These are phyloP conservation scores for Acacia melanoxylon DNA, from an alignment of 306 rosid genomes.

Conservation along the genomic window DNA sequence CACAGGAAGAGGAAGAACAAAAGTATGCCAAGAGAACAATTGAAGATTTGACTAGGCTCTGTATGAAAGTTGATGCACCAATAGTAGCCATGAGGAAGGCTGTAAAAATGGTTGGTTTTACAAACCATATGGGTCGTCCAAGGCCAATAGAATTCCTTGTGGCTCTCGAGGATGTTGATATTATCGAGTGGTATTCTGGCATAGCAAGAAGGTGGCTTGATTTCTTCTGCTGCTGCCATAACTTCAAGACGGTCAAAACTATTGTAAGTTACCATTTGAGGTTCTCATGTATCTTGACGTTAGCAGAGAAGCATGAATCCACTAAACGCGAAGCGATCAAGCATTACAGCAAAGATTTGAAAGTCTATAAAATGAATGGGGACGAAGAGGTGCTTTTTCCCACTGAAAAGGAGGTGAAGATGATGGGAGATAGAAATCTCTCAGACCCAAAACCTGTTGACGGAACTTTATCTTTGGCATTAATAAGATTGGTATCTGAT, in stretches of 20 bases:
- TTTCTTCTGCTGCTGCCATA: constrained; percentile 83
- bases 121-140: constrained; percentile 89
- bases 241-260: constrained; percentile 81
- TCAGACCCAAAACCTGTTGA: constrained; percentile 85
- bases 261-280: constrained; percentile 81
- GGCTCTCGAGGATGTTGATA: constrained; percentile 78
- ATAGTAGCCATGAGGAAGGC: constrained; percentile 64
- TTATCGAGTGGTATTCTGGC: constrained; percentile 88
- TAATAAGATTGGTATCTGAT: constrained; percentile 73
- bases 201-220: constrained; percentile 89
- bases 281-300: constrained; percentile 85
- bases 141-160: constrained; percentile 64
- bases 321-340: constrained; percentile 74
- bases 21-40: constrained; percentile 66
- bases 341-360: constrained; percentile 85
- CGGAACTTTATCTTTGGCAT: constrained; percentile 63
- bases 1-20: constrained; percentile 63
- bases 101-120: constrained; percentile 77
- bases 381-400: constrained; percentile 75
- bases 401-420: constrained; percentile 81
- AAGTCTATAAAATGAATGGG: constrained; percentile 62
- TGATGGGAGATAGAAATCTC: constrained; percentile 87
- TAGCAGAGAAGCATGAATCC: constrained; percentile 91
- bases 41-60: constrained; percentile 79
- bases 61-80: constrained; percentile 86